These are phyloP conservation scores for Russula griseocarnosa DNA, from an alignment of 768 basidiomycete species.

Conservation along the genomic window DNA sequence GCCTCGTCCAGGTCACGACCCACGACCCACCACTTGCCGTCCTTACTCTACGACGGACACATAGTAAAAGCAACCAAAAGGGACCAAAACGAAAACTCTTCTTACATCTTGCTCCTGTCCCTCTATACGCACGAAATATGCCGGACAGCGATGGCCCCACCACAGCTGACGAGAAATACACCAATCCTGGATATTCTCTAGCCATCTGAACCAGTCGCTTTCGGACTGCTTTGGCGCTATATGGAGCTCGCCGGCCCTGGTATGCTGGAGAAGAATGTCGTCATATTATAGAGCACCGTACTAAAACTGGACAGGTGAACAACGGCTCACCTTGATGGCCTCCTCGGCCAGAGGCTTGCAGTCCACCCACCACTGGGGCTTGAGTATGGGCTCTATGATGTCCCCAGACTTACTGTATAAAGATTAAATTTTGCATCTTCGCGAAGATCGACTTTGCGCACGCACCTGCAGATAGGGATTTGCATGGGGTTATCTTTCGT, in stretches of 20 bases:
- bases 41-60: slow-evolving; percentile 44
- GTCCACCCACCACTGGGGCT: slow-evolving; percentile 99
- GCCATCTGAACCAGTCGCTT: slow-evolving; percentile 94
- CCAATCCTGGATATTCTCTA: slow-evolving; percentile 96
- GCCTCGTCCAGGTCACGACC: slow-evolving; percentile 78
- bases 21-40: slow-evolving; percentile 87
- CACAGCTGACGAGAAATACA: slow-evolving; percentile 98
- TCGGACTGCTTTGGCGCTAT: slow-evolving; percentile 85
- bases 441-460: slow-evolving; percentile 4
- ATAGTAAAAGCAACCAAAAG: not conserved
- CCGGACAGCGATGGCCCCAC: slow-evolving; percentile 98
- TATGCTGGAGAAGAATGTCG: slow-evolving; percentile 54
- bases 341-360: slow-evolving; percentile 89
- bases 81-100: not conserved
- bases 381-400: slow-evolving; percentile 89
- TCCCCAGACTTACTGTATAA: slow-evolving; percentile 85
- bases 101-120: slow-evolving; percentile 65
- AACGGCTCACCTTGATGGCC: slow-evolving; percentile 63
- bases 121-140: slow-evolving; percentile 85
- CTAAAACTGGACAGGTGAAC: not conserved
- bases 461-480: slow-evolving; percentile 86
- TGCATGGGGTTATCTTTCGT: slow-evolving; percentile 97
- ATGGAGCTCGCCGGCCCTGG: slow-evolving; percentile 76
- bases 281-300: not conserved
- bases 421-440: slow-evolving; percentile 7